Percentiles rank a stretch among this genome's conserved stretches.
Evolutionary conservation across 306 rosid genomes (phyloP).

Genomic region (Cicer chorassanicum): DNA sequence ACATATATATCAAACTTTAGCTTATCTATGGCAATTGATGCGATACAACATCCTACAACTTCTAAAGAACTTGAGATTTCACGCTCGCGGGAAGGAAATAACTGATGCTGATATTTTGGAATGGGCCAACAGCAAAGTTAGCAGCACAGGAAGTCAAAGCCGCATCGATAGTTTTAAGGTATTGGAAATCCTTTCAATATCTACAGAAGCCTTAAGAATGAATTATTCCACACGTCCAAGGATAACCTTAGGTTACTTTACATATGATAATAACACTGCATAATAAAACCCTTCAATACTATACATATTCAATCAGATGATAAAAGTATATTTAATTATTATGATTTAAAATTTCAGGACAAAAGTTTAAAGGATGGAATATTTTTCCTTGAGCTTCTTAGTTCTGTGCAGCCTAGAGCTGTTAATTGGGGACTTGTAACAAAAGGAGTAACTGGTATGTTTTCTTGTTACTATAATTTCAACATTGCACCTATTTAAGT

Average conservation of each 20-base stretch:
- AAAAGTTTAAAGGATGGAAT: slow-evolving; percentile 83
- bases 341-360: slow-evolving; percentile 63
- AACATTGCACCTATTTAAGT: neutral
- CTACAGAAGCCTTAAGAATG: neutral
- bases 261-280: neutral
- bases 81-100: slow-evolving; percentile 90
- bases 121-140: slow-evolving; percentile 93
- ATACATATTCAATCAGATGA: slow-evolving; percentile 4
- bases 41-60: slow-evolving; percentile 89
- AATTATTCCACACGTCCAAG: neutral
- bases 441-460: slow-evolving; percentile 81
- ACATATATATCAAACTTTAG: slow-evolving; percentile 54
- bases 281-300: neutral
- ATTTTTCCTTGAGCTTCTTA: slow-evolving; percentile 94
- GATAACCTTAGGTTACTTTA: neutral
- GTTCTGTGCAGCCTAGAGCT: slow-evolving; percentile 85
- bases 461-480: slow-evolving; percentile 29
- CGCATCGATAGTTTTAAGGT: slow-evolving; percentile 89
- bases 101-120: slow-evolving; percentile 84
- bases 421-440: slow-evolving; percentile 95
- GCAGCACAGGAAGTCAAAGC: slow-evolving; percentile 71
- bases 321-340: slow-evolving; percentile 29
- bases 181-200: slow-evolving; percentile 33
- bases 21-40: slow-evolving; percentile 98
- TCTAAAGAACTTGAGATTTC: slow-evolving; percentile 87